Evolutionary conservation across 345 rosid species (phyloP).

Genomic region (Carallia brachiata): DNA sequence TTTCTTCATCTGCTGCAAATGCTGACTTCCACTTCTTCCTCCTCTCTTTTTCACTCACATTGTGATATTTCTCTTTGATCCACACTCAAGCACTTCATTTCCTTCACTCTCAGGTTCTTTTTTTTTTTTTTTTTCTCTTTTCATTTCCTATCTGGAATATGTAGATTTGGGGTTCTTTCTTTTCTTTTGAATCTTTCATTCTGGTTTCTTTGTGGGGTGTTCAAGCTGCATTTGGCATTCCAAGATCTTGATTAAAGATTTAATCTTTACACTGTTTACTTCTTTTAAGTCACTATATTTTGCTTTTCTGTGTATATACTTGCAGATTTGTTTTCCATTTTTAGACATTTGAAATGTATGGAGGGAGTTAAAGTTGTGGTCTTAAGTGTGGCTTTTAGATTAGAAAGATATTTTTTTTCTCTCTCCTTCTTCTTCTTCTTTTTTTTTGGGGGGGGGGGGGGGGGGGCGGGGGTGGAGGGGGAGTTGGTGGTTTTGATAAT

Average conservation of each 20-base stretch:
- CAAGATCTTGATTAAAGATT: not conserved
- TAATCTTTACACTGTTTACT: not conserved
- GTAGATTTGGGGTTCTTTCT: conserved; percentile 20
- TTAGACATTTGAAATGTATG: too few relatives aligned
- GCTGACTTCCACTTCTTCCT: conserved; percentile 23
- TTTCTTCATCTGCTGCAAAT: conserved; percentile 26
- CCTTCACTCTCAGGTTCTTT: conserved; percentile 27
- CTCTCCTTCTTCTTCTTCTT: not conserved
- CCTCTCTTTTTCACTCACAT: conserved; percentile 13
- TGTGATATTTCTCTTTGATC: conserved; percentile 28
- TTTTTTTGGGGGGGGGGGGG: not conserved
- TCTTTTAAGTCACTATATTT: not conserved
- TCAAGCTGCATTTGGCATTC: conserved; percentile 25
- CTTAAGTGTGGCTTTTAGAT: conserved; percentile 8
- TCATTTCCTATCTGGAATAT: not conserved
- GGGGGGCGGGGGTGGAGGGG: not conserved
- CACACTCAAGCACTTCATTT: not conserved
- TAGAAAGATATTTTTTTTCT: conserved; percentile 6
- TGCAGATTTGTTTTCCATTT: conserved; percentile 1
- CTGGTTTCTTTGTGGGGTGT: conserved; percentile 7
- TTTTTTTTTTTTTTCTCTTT: conserved; percentile 1
- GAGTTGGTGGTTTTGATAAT: conserved; percentile 3
- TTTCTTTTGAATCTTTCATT: conserved; percentile 10
- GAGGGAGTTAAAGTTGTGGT: conserved; percentile 18
- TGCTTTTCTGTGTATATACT: not conserved